A percentile compares a stretch with the other conserved stretches of the same genome.
These are phyloP conservation scores for Pisolithus tinctorius DNA, from an alignment of 768 basidiomycete species.

Conservation along the genomic window DNA sequence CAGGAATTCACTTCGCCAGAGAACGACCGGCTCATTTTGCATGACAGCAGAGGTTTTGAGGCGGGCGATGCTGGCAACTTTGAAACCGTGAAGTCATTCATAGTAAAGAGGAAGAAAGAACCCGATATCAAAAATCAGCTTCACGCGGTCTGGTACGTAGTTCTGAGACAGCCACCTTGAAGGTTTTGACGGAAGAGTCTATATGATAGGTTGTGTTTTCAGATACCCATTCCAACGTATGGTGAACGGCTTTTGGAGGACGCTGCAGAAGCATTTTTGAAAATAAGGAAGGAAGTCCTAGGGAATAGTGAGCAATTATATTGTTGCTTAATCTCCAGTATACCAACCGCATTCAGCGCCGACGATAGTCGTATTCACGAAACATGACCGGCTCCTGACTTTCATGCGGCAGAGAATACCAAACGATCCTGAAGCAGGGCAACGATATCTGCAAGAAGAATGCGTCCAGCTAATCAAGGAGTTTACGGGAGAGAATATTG, in stretches of 20 bases:
- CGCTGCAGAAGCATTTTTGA: not conserved
- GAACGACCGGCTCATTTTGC: constrained; percentile 8
- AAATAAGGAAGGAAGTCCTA: not conserved
- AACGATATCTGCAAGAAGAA: not conserved
- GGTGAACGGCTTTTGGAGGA: constrained; percentile 4
- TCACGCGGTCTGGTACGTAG: constrained; percentile 10
- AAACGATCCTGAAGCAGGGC: not conserved
- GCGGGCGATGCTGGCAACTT: constrained; percentile 4
- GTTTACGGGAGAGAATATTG: no score
- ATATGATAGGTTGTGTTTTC: not conserved
- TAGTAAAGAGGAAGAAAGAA: not conserved
- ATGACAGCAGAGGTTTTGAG: constrained; percentile 14
- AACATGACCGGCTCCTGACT: no score
- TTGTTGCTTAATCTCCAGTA: not conserved
- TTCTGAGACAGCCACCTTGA: not conserved
- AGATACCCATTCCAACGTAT: not conserved
- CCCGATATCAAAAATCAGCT: constrained; percentile 3
- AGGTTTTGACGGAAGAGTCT: not conserved
- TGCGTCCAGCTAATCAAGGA: no score
- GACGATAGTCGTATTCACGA: not conserved
- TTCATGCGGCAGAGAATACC: not conserved
- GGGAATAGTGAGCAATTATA: not conserved
- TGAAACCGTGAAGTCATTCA: constrained; percentile 7
- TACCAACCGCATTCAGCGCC: not conserved
- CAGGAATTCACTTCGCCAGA: constrained; percentile 5